Evolutionary conservation across 2,329 filamentous ascomycete genomes (phyloP).

Genomic region (Exophiala spinifera): DNA sequence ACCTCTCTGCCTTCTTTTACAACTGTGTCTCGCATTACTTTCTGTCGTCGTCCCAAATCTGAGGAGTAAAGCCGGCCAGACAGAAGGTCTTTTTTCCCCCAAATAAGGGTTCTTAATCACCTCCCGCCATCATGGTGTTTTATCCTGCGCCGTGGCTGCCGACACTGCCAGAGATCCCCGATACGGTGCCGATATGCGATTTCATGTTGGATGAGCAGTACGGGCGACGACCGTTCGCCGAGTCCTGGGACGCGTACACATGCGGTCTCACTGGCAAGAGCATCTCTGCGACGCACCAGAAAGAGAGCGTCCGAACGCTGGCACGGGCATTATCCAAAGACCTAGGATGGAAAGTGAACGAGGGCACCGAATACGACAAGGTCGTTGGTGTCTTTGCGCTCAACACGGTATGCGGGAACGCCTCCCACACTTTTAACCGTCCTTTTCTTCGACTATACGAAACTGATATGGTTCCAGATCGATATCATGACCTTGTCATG

Average conservation of each 20-base stretch:
- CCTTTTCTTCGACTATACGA: neutral
- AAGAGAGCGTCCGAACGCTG: constrained; percentile 63
- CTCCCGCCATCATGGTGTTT: neutral
- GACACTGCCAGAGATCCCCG: constrained; percentile 58
- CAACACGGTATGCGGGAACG: constrained; percentile 60
- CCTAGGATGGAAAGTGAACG: constrained; percentile 66
- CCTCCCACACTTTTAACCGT: neutral
- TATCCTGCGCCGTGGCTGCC: neutral
- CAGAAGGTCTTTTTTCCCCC: too few relatives aligned
- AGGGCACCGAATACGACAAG: constrained; percentile 76
- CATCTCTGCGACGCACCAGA: constrained; percentile 62
- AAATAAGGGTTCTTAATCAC: too few relatives aligned
- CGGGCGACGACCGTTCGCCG: constrained; percentile 61
- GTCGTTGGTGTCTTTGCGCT: constrained; percentile 72
- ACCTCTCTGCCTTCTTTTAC: too few relatives aligned
- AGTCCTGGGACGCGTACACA: constrained; percentile 68
- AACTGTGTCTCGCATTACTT: too few relatives aligned
- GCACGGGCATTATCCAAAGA: constrained; percentile 67
- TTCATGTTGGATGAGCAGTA: constrained; percentile 73
- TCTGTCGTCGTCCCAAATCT: too few relatives aligned
- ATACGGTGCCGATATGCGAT: constrained; percentile 69
- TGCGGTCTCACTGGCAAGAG: constrained; percentile 72
- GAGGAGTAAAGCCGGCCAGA: too few relatives aligned
- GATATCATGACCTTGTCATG: constrained; percentile 72
- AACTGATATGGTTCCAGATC: constrained; percentile 52